phyloP scores from a whole-genome alignment of 2,329 filamentous ascomycete genomes.

The Raffaelea arxii region DNA sequence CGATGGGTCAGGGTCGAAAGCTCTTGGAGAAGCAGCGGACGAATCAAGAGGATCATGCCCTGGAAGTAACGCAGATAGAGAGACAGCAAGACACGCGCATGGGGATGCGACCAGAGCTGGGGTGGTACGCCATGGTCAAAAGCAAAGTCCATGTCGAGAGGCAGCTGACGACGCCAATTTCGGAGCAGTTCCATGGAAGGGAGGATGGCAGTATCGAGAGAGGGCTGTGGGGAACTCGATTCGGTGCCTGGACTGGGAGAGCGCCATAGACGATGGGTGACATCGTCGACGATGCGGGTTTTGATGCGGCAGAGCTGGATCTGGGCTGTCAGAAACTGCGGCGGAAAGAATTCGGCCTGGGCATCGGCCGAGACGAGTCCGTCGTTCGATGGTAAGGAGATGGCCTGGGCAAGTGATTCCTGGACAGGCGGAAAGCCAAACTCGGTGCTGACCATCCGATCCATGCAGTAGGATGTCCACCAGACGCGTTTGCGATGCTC shows the following conservation, averaged over 20 bases:
- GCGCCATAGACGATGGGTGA: background rate
- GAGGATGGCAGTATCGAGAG: background rate
- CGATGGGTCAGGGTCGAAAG: conserved; percentile 5
- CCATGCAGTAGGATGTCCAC: conserved; percentile 34
- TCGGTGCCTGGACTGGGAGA: background rate
- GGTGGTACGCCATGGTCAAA: conserved; percentile 8
- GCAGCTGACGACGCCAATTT: conserved; percentile 4
- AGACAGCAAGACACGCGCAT: conserved; percentile 3
- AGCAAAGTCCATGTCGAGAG: background rate
- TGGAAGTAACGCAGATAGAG: conserved; percentile 11
- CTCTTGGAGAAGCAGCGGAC: conserved; percentile 11
- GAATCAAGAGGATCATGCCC: conserved; percentile 9
- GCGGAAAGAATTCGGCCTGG: conserved; percentile 8
- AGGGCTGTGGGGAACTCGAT: background rate
- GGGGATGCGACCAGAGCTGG: conserved; percentile 1
- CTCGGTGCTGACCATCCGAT: conserved; percentile 19
- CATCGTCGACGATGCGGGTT: conserved; percentile 6
- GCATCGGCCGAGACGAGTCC: background rate
- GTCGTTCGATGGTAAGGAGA: background rate
- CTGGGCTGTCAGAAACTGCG: conserved; percentile 2
- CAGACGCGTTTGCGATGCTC: conserved; percentile 29
- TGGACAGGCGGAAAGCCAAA: conserved; percentile 2
- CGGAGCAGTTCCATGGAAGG: conserved; percentile 7
- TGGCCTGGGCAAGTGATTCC: background rate
- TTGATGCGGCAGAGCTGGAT: conserved; percentile 9